Evolutionary conservation across 2,329 filamentous ascomycete species (phyloP).

Genomic region (Pseudocercospora fuligena): DNA sequence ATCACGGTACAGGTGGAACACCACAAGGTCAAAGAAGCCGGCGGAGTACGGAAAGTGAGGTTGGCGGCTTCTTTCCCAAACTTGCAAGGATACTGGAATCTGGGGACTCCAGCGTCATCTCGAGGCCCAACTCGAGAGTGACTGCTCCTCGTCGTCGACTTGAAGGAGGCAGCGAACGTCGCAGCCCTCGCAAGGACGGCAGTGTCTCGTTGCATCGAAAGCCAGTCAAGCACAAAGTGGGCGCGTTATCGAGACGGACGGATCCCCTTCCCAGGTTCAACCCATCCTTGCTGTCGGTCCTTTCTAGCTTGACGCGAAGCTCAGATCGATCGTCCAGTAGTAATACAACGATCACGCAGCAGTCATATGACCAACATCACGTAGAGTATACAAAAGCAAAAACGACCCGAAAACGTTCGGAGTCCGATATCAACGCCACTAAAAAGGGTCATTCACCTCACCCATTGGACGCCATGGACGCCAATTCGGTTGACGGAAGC

Average conservation of each 20-base stretch:
- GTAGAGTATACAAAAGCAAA: slow-evolving; percentile 22
- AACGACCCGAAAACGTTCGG: slow-evolving; percentile 17
- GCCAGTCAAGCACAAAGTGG: slow-evolving; percentile 40
- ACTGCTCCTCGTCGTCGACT: slow-evolving; percentile 24
- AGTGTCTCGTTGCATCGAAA: slow-evolving; percentile 30
- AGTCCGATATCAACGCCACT: slow-evolving; percentile 24
- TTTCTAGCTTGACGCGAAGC: slow-evolving; percentile 47
- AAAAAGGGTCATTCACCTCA: slow-evolving; percentile 26
- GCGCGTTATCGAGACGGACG: slow-evolving; percentile 37
- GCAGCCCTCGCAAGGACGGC: slow-evolving; percentile 28
- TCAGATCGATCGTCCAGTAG: slow-evolving; percentile 51
- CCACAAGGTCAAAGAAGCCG: slow-evolving; percentile 21
- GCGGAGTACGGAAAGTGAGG: slow-evolving; percentile 29
- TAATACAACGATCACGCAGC: slow-evolving; percentile 52
- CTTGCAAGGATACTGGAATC: slow-evolving; percentile 49
- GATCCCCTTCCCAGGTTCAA: slow-evolving; percentile 42
- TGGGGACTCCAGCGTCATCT: slow-evolving; percentile 35
- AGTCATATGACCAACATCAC: slow-evolving; percentile 44
- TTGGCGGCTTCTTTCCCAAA: slow-evolving; percentile 44
- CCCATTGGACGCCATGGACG: slow-evolving; percentile 39
- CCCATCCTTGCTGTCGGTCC: slow-evolving; percentile 48
- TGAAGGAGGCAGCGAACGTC: slow-evolving; percentile 22
- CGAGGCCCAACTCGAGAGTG: slow-evolving; percentile 24
- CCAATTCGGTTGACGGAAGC: slow-evolving; percentile 26
- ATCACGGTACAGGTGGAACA: slow-evolving; percentile 19